phyloP scores from a whole-genome alignment of 2,329 filamentous ascomycete species.

The Venturia oleaginea region DNA sequence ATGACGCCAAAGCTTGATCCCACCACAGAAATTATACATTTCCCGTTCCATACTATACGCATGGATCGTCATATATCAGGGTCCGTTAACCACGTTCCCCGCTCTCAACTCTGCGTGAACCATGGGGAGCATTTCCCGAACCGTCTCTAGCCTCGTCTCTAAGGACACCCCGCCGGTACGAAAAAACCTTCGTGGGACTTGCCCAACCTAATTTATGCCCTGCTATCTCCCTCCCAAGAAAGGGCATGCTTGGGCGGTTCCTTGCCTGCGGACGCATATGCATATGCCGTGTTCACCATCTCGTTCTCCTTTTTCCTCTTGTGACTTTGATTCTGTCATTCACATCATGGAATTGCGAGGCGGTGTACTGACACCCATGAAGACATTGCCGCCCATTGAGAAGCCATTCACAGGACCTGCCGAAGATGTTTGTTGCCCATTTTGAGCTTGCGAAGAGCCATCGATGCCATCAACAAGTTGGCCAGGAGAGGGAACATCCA shows the following conservation, averaged over 20 bases:
- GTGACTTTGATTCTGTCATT: not conserved
- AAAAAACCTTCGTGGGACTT: not conserved
- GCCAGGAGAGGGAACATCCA: not conserved
- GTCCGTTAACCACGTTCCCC: not conserved
- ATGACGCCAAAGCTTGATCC: too few species aligned
- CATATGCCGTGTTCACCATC: too few species aligned
- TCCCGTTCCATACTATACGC: not conserved
- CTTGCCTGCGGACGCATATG: not conserved
- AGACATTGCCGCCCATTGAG: constrained; percentile 18
- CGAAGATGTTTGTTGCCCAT: not conserved
- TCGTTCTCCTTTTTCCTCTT: not conserved
- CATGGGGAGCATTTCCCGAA: not conserved
- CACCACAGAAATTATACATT: too few species aligned
- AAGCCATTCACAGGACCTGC: not conserved
- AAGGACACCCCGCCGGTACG: not conserved
- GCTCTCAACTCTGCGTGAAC: not conserved
- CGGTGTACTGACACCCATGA: constrained; percentile 30
- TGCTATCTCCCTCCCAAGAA: not conserved
- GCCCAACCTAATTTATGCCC: not conserved
- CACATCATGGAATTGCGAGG: constrained; percentile 4
- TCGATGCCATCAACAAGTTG: not conserved
- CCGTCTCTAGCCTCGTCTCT: not conserved
- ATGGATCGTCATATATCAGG: not conserved
- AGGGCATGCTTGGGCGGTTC: not conserved
- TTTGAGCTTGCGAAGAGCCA: constrained; percentile 1